Base-by-base conservation (phyloP, 257 asterid species). In the Gentiana macrophylla region DNA sequence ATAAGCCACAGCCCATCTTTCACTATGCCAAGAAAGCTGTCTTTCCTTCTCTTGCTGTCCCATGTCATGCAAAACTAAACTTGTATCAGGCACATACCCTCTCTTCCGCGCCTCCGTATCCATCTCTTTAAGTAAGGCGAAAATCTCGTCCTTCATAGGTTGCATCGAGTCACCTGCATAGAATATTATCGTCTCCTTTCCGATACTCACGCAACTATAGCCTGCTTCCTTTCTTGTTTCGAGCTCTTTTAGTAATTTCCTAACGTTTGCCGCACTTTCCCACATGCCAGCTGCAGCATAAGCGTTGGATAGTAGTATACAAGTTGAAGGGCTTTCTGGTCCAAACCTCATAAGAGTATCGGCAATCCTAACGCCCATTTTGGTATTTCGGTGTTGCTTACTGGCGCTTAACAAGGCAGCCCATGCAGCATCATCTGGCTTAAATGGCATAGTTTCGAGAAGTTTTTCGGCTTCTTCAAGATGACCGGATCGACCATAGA, bases 151-250 rank as follows among this genome's bases (percentile, higher is more conserved):
- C 8, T 95, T 80, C 52, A 75, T 62, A 51, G 94, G 94, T 79
- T 91, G 94, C n/a, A 93, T 84, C 65, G 65, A 67, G 70, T 87
- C 94, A 2, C 96, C 84, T 3, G 98, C 96, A 52, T 75, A 55
- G 74, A 91, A 91, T 35, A 94, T 63, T 64, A 84, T 65, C 7
- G 88, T 91, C 77, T 74, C 81, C 76, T 79, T 84, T 73, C 81
- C 87, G 69, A 91, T 84, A 77, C 84, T 96, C 59, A 91, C 87
- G 96, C 96, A 91, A 78, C 98, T 87, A 60, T 76, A 91, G 32
- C 98, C 96, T 6, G 81, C 74, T 73, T 87, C 98, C 60, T 91
- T 91, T 65, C 67, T 81, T 35, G 87, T 84, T 66, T 79, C 64
- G 53, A 85, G 77, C 61, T 74, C 86, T 58, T 91, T 88, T 95